Evolutionary conservation across 2,329 filamentous ascomycete species (phyloP).

Genomic region (Pseudogymnoascus sp.): DNA sequence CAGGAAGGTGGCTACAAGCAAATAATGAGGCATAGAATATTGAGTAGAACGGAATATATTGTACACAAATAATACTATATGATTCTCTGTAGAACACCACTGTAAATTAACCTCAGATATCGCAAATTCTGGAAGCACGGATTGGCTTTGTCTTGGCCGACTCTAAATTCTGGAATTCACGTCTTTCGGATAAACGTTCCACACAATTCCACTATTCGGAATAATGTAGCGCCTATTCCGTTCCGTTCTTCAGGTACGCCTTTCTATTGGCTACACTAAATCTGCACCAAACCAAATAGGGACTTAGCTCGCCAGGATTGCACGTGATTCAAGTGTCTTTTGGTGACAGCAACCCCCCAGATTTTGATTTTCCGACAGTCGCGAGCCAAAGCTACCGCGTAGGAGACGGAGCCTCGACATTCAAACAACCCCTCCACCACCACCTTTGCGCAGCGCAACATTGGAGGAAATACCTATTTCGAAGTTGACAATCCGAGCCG

Average conservation of each 20-base stretch:
- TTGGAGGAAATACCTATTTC: conserved; percentile 3
- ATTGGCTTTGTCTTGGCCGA: neutral
- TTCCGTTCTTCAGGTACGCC: neutral
- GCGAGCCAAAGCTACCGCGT: conserved; percentile 11
- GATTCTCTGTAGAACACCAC: neutral
- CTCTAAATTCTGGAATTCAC: neutral
- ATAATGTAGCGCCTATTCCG: conserved; percentile 10
- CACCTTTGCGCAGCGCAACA: conserved; percentile 5
- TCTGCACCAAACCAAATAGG: neutral
- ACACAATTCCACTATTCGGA: neutral
- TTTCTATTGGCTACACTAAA: neutral
- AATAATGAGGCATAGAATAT: neutral
- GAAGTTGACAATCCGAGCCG: neutral
- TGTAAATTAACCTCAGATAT: neutral
- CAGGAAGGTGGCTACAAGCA: neutral
- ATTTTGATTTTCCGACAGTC: conserved; percentile 10
- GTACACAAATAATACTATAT: neutral
- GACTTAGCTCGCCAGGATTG: neutral
- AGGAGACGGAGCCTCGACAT: conserved; percentile 9
- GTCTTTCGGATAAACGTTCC: neutral
- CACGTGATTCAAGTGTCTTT: conserved; percentile 1
- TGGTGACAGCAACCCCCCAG: conserved; percentile 8
- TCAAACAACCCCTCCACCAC: conserved; percentile 8
- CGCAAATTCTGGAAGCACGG: neutral
- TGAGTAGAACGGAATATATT: neutral